These are phyloP conservation scores for Ceratobasidium sp. DNA, from an alignment of 1,284 basidiomycete species.

Conservation along the genomic window DNA sequence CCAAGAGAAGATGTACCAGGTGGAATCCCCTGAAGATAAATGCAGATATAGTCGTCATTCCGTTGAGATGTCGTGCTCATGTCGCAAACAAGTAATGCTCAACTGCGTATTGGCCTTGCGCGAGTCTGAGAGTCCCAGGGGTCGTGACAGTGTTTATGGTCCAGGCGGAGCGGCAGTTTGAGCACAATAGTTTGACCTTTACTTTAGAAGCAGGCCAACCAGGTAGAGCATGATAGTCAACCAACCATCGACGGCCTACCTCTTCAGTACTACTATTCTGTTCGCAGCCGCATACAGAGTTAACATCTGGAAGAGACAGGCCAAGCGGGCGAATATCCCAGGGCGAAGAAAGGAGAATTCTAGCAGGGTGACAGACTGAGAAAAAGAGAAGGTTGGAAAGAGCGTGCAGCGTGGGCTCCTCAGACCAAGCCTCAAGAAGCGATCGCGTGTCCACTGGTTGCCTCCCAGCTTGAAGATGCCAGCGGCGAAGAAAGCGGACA, in stretches of 20 bases:
- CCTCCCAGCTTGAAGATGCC: not conserved
- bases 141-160: not conserved
- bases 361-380: not conserved
- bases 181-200: not conserved
- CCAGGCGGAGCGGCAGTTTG: not conserved
- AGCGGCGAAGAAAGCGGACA: not conserved
- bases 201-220: not conserved
- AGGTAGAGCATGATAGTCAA: not conserved
- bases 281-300: not conserved
- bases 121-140: not conserved
- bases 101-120: not conserved
- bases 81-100: not conserved
- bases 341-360: not conserved
- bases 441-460: not conserved
- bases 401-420: not conserved
- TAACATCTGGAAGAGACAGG: not conserved
- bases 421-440: not conserved
- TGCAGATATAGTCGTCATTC: no score
- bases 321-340: conserved; percentile 1
- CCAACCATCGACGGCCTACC: not conserved
- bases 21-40: no score
- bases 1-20: no score
- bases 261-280: not conserved
- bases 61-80: no score
- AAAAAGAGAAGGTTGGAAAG: not conserved